These are phyloP conservation scores for Gigaspora rosea DNA, from an alignment of 192 early-diverging fungal species.

Conservation along the genomic window DNA sequence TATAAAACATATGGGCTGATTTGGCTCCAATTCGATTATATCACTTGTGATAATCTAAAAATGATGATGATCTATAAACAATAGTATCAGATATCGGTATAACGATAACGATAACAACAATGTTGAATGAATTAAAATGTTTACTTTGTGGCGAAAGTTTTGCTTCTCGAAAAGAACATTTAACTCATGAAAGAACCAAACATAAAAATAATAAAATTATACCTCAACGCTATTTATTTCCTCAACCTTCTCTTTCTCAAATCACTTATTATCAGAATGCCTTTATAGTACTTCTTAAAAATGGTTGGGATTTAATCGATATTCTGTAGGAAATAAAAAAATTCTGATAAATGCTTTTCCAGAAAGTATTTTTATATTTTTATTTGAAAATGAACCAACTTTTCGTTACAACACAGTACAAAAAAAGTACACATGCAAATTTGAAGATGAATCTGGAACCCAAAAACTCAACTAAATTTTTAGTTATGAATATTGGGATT, in stretches of 20 bases:
- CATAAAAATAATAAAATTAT: neutral
- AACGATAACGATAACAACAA: too few species aligned
- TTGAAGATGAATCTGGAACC: neutral
- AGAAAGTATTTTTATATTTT: neutral
- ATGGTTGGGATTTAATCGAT: neutral
- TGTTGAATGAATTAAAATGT: too few species aligned
- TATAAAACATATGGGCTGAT: too few species aligned
- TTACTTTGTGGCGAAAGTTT: too few species aligned
- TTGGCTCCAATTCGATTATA: too few species aligned
- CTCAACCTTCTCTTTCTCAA: neutral
- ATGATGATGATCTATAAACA: too few species aligned
- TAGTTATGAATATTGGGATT: conserved; percentile 9
- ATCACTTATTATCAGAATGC: too few species aligned
- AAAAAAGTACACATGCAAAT: neutral
- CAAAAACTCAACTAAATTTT: neutral
- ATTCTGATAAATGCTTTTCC: neutral
- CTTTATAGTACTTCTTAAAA: too few species aligned
- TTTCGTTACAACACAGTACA: neutral
- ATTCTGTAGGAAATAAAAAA: neutral
- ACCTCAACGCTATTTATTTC: neutral
- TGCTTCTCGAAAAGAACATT: neutral
- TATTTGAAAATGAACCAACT: neutral
- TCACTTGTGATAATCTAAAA: too few species aligned
- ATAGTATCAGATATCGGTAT: too few species aligned
- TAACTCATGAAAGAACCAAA: neutral